These are phyloP conservation scores for Gorgonomyces haynaldii DNA, from an alignment of 192 early-diverging fungal species.

Conservation along the genomic window DNA sequence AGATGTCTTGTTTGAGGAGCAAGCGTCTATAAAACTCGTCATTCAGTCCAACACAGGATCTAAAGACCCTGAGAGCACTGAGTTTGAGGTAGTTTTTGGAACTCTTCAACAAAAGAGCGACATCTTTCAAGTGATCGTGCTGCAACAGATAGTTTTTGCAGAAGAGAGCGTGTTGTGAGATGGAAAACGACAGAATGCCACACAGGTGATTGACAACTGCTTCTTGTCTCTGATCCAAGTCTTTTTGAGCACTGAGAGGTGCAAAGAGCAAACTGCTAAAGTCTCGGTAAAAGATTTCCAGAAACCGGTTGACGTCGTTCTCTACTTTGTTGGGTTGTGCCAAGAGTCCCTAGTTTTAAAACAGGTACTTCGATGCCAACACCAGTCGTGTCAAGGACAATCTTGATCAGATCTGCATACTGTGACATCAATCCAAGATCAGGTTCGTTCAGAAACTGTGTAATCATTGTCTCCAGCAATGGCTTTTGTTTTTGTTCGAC, in stretches of 20 bases:
- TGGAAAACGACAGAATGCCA: slow-evolving; percentile 64
- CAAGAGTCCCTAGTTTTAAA: slow-evolving; percentile 7
- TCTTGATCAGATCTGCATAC: slow-evolving; percentile 61
- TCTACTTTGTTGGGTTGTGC: slow-evolving; percentile 21
- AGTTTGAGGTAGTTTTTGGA: slow-evolving; percentile 57
- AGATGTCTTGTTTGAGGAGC: slow-evolving; percentile 59
- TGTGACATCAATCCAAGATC: slow-evolving; percentile 59
- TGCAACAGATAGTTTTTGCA: slow-evolving; percentile 67
- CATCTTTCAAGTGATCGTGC: slow-evolving; percentile 46
- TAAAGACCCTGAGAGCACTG: slow-evolving; percentile 70
- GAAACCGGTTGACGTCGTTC: slow-evolving; percentile 60
- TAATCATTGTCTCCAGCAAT: slow-evolving; percentile 58
- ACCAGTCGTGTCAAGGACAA: slow-evolving; percentile 58
- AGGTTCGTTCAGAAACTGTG: slow-evolving; percentile 44
- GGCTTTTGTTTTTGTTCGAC: slow-evolving; percentile 36
- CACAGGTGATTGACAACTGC: slow-evolving; percentile 49
- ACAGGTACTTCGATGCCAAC: slow-evolving; percentile 18
- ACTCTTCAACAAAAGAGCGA: slow-evolving; percentile 55
- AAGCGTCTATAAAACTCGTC: slow-evolving; percentile 73
- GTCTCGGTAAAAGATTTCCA: slow-evolving; percentile 65
- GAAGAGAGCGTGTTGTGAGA: slow-evolving; percentile 59
- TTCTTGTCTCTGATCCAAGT: slow-evolving; percentile 15
- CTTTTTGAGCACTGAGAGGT: slow-evolving; percentile 43
- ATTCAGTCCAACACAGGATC: slow-evolving; percentile 57
- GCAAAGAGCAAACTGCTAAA: slow-evolving; percentile 48